Base-by-base conservation (phyloP, 2,329 filamentous ascomycete species). In the Sporothrix protearum region DNA sequence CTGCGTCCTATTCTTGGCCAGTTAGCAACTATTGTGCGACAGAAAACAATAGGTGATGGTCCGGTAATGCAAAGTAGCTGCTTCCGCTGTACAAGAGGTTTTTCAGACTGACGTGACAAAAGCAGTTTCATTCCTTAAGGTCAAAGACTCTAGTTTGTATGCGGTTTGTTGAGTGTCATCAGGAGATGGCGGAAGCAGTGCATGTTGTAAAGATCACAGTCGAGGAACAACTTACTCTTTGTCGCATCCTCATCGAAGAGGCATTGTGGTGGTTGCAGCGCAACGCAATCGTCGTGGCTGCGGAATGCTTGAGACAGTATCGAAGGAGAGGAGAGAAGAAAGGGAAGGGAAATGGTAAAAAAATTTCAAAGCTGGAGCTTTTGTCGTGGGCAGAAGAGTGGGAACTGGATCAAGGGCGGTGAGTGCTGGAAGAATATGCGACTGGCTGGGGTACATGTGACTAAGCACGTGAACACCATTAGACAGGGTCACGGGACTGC, bases 61-160 rank as follows among this genome's bases (percentile, higher is more conserved):
- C 28, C 19, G n/a, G 22, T 8, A 47, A 53, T 55, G 45, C 45
- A 51, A 39, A 64, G 49, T 39, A 61, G 47, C 30, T 47, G 49
- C 59, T 64, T 51, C 47, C 33, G 69, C 57, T 63, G 30, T 59
- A 25, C 45, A 30, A 55, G 22, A 12, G 12, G 71, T 70, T 79
- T 82, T 86, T 96, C 92, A 96, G 92, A 93, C 92, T 96, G 92
- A 96, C 92, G 92, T 95, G 90, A 88, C 90, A 92, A 88, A 86
- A 80, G 82, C 88, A 82, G 90, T 95, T 94, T 94, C 92, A 95
- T 91, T 87, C 89, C 86, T 81, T 80, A 81, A 85, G 91, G 89
- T 96, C 93, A 96, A 96, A 96, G 93, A 96, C 93, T 96, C 93
- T 96, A 96, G 92, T 94, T 94, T 90, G 92, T 94, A 94, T 90